These are phyloP conservation scores for Tulasnella sp. DNA, from an alignment of 768 basidiomycete species.

Conservation along the genomic window DNA sequence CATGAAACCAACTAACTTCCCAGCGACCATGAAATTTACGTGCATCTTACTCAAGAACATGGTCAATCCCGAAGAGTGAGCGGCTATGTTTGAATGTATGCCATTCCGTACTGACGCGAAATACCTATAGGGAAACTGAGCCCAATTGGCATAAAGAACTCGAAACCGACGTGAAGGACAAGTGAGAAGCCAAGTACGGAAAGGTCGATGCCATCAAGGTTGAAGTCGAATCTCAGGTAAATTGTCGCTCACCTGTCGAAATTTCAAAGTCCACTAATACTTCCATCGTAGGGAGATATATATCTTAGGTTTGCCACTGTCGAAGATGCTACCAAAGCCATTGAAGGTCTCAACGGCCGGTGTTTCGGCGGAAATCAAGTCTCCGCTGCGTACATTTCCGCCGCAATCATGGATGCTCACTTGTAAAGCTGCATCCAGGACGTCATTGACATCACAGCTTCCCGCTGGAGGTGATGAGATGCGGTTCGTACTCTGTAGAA, in stretches of 20 bases:
- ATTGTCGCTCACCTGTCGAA: neutral
- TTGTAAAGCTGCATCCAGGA: neutral
- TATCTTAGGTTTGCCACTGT: conserved; percentile 82
- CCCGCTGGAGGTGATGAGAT: neutral
- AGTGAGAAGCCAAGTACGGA: conserved; percentile 89
- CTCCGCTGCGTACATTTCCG: conserved; percentile 78
- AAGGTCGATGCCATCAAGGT: conserved; percentile 78
- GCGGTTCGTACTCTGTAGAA: neutral
- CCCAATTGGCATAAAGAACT: conserved; percentile 95
- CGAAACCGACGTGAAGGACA: conserved; percentile 89
- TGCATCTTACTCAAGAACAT: conserved; percentile 87
- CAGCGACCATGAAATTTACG: conserved; percentile 77
- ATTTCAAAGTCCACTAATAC: too few species aligned
- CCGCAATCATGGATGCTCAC: conserved; percentile 88
- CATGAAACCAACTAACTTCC: conserved; percentile 57
- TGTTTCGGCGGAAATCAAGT: conserved; percentile 95
- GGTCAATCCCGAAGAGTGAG: conserved; percentile 95
- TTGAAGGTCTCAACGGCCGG: conserved; percentile 86
- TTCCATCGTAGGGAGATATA: conserved; percentile 95
- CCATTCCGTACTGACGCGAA: neutral
- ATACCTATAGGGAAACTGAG: conserved; percentile 68
- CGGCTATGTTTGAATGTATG: conserved; percentile 14
- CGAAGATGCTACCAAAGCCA: conserved; percentile 69
- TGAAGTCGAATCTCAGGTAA: conserved; percentile 87
- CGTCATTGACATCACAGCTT: neutral